Evolutionary conservation across 2,329 filamentous ascomycete species (phyloP).

Genomic region (Alternaria postmessia): DNA sequence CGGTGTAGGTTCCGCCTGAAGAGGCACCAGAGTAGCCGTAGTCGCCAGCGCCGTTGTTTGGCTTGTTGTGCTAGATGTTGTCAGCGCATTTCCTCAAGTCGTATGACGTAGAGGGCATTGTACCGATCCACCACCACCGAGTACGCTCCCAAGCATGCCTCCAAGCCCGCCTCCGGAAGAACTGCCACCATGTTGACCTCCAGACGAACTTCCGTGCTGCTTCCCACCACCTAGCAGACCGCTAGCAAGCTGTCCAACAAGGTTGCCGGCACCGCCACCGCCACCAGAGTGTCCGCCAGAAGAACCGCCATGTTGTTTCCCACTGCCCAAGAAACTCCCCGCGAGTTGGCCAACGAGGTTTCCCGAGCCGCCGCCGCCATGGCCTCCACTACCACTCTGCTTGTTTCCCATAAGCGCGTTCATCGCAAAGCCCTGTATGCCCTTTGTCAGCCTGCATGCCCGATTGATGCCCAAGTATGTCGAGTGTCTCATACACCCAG

Average conservation of each 20-base stretch:
- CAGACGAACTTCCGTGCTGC: slow-evolving; percentile 53
- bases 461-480: slow-evolving; percentile 5
- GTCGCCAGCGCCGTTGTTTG: slow-evolving; percentile 60
- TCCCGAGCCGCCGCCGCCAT: slow-evolving; percentile 44
- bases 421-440: slow-evolving; percentile 64
- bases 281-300: slow-evolving; percentile 40
- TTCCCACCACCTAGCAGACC: slow-evolving; percentile 51
- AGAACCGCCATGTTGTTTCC: slow-evolving; percentile 36
- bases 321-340: slow-evolving; percentile 55
- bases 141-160: slow-evolving; percentile 43
- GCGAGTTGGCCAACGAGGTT: slow-evolving; percentile 63
- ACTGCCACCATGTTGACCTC: slow-evolving; percentile 57
- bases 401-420: slow-evolving; percentile 61
- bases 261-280: slow-evolving; percentile 48
- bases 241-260: slow-evolving; percentile 65
- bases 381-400: slow-evolving; percentile 40
- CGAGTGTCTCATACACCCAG: slow-evolving; percentile 64
- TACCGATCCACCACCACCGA: slow-evolving; percentile 50
- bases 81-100: slow-evolving; percentile 11
- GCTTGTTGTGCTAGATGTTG: slow-evolving; percentile 41
- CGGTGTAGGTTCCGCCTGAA: slow-evolving; percentile 64
- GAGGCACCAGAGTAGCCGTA: slow-evolving; percentile 64
- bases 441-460: slow-evolving; percentile 32
- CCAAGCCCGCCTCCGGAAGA: slow-evolving; percentile 29
- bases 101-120: slow-evolving; percentile 18